Base-by-base conservation (phyloP, 2,329 filamentous ascomycete genomes). In the Trichoderma cornu-damae region DNA sequence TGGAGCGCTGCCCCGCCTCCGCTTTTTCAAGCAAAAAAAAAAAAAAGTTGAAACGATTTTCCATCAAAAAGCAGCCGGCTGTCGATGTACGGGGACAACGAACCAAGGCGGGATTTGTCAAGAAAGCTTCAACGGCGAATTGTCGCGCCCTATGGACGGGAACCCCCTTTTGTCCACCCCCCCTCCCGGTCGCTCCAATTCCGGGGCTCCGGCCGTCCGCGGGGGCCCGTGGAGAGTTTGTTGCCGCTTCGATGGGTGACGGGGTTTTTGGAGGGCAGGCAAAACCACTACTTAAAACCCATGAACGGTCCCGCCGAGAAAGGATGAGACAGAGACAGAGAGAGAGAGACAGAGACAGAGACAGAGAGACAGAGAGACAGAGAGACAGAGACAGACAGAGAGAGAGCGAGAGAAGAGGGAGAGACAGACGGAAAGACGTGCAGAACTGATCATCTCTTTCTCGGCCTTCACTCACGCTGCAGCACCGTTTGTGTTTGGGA, bases 241-340 rank as follows among this genome's bases (percentile, higher is more conserved):
- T 9, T 44, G n/a, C 28, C 16, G 12, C 8, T 28, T 35, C n/a
- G n/a, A n/a, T n/a, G n/a, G n/a, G n/a, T n/a, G n/a, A n/a, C n/a
- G n/a, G n/a, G n/a, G n/a, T n/a, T n/a, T n/a, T n/a, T n/a, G n/a
- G n/a, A n/a, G n/a, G n/a, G n/a, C n/a, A n/a, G n/a, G n/a, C n/a
- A n/a, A n/a, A 46, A 16, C 40, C 35, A 18, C 40, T 54, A 54
- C 40, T 54, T 54, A 54, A 54, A 54, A 30, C n/a, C n/a, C n/a
- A 46, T 44, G 18, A 28, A 11, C 11, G 24, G 26, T 30, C 42
- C 42, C 24, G 24, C 24, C 5, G 28, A 6, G n/a, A 30, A 43
- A 1, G 20, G 40, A n/a, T n/a, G n/a, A n/a, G n/a, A n/a, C n/a
- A n/a, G n/a, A n/a, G n/a, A n/a, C n/a, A n/a, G n/a, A n/a, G n/a